Base-by-base conservation (phyloP, 805 yeast species). In the Ogataea methanolica region DNA sequence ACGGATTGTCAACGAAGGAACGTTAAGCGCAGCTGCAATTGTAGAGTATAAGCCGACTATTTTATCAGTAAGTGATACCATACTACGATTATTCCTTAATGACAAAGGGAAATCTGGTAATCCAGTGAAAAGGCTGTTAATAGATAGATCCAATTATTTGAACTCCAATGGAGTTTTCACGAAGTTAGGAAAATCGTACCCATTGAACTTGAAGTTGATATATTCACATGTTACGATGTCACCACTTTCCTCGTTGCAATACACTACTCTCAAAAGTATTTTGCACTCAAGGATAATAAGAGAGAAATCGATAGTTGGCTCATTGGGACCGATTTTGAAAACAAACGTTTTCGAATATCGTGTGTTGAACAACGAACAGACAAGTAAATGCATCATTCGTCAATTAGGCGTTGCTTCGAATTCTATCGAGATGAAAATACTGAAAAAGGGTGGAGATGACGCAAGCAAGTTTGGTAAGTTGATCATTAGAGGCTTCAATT, bases 271-370 rank as follows among this genome's bases (percentile, higher is more conserved):
- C 7, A 70, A 83, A 45, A 70, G 82, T 0, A 44, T 71, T 1
- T 60, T 76, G 4, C 78, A 79, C 2, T 53, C 79, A 1, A 68
- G 88, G 49, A 65, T 82, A 0, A 68, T 85, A 1, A 62, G 68
- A 16, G 90, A 85, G 55, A 63, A 66, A 15, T 72, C 72, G 16
- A 61, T 71, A 34, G 61, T 63, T 36, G 73, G 73, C 26, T 65
- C 78, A 0, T 55, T 80, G 41, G 90, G 91, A 0, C 81, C 90
- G 0, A 51, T 85, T 0, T 55, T 83, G 7, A 70, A 73, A 38
- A 79, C 84, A 1, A 86, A 83, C 57, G 68, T 75, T 36, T 83
- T 67, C 51, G 94, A 85, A 51, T 81, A 80, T 57, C 70, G 94
- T 47, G 62, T 75, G 0, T 59, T 80, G 21, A 65, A 69, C 7